Conservation (phyloP, 2,329 filamentous ascomycete species). For the Falciphora oryzae region DNA sequence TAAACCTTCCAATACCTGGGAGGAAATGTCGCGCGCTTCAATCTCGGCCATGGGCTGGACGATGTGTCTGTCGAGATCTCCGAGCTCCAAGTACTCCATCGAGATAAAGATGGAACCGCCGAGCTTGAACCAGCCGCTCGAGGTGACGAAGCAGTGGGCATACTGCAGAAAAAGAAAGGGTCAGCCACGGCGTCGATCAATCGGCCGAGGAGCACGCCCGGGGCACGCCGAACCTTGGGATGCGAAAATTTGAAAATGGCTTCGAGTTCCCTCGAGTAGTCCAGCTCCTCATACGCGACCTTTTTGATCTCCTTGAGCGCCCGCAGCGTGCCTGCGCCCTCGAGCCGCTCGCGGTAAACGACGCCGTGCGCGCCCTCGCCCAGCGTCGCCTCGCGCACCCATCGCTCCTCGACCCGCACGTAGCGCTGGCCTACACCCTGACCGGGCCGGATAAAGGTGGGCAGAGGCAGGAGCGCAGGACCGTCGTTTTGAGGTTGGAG, state of each 20-base stretch:
- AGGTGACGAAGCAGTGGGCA: conserved; percentile 17
- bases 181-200: not conserved
- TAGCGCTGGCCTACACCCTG: not conserved
- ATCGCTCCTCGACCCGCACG: conserved; percentile 3
- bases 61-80: conserved; percentile 16
- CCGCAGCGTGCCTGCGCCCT: not conserved
- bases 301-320: conserved; percentile 8
- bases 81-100: conserved; percentile 21
- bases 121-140: conserved; percentile 19
- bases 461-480: not conserved
- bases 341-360: conserved; percentile 7
- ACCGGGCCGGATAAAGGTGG: not conserved
- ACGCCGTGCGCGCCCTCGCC: conserved; percentile 7
- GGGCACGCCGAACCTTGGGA: not conserved
- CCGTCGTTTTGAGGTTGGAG: not conserved
- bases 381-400: not conserved
- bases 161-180: conserved; percentile 11
- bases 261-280: conserved; percentile 8
- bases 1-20: conserved; percentile 17
- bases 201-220: not conserved
- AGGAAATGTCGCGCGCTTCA: conserved; percentile 12
- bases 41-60: conserved; percentile 11
- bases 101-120: conserved; percentile 15
- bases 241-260: conserved; percentile 11
- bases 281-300: not conserved